These are phyloP conservation scores for Cladosporium velox DNA, from an alignment of 2,329 filamentous ascomycete species.

Conservation along the genomic window DNA sequence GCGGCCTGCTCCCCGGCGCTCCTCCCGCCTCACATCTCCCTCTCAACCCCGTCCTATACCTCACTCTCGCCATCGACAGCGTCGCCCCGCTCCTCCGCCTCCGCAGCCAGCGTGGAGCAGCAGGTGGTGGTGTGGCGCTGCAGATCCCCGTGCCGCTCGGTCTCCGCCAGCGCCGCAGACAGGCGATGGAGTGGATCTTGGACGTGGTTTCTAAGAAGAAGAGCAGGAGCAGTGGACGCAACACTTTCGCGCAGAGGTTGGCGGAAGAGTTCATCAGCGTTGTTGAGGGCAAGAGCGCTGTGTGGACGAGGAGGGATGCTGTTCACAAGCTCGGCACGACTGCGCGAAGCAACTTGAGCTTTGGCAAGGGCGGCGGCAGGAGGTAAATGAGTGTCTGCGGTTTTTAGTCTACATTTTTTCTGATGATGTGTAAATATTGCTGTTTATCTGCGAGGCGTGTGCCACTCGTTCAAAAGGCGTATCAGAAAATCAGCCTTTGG, in stretches of 20 bases:
- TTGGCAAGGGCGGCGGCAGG: constrained; percentile 11
- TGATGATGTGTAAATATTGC: constrained; percentile 3
- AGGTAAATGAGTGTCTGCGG: no score
- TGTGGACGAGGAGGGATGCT: constrained; percentile 78
- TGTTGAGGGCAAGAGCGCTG: constrained; percentile 77
- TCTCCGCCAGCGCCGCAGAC: constrained; percentile 63
- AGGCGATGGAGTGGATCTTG: constrained; percentile 86
- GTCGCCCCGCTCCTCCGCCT: constrained; percentile 87
- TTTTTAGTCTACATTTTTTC: no score
- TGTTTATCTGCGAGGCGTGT: not conserved
- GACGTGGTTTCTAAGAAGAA: constrained; percentile 78
- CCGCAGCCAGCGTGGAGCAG: constrained; percentile 71
- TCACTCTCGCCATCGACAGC: constrained; percentile 87
- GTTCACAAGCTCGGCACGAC: constrained; percentile 81
- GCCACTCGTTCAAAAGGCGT: not conserved
- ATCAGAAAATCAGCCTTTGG: not conserved
- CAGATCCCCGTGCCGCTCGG: constrained; percentile 79
- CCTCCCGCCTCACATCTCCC: constrained; percentile 79
- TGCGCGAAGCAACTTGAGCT: constrained; percentile 69
- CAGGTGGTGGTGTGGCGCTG: constrained; percentile 81
- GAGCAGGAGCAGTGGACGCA: constrained; percentile 69
- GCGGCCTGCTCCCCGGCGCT: constrained; percentile 70
- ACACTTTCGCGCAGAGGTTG: constrained; percentile 73
- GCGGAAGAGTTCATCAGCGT: constrained; percentile 86
- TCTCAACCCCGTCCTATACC: constrained; percentile 84